Evolutionary conservation across 306 rosid genomes (phyloP), one percentile per base, ranked within the genome.

Genomic region (Alnus glutinosa): DNA sequence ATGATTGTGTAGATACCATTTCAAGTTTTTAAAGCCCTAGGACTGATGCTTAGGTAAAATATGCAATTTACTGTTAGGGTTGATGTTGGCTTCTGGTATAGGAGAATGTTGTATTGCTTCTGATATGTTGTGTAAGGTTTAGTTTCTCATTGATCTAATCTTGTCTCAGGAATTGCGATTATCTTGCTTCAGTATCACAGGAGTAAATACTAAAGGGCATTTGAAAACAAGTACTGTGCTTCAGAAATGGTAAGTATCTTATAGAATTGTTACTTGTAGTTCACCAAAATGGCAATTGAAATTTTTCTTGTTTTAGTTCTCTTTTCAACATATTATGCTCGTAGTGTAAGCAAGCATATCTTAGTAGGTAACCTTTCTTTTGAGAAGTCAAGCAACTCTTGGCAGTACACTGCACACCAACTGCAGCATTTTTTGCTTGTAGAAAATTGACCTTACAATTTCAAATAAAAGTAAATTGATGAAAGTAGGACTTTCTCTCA

Each of bases 21-120:
- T 58, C 32, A 36, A 66, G 71, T 66, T 66, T 66, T 7, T 18
- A 42, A 42, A 42, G 72, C 72, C 72, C 71, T 18, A 37, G 32
- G 72, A 67, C 15, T 16, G 72, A 42, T 67, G 51, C 72, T 42
- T 67, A 48, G 5, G 23, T 67, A 39, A 44, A 67, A n/a, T 67
- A 50, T 37, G 7, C 12, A 39, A 42, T 67, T 42, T 4, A 42
- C 23, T 42, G 14, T 67, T 32, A 18, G 50, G 49, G 72, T 67
- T 67, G 51, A 11, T 67, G 72, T 67, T 37, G 9, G 64, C 64
- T 58, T 19, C 36, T 23, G 37, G 64, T 23, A 23, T 19, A 55
- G 34, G 64, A 58, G 64, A 58, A 58, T 58, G 64, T 10, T 67
- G 32, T 39, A 18, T 67, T 67, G 50, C 72, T 67, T 9, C 72